A percentile compares a stretch with the other conserved stretches of the same genome.
phyloP scores from a whole-genome alignment of 2,329 filamentous ascomycete species.

The Tolypocladium cylindrosporum region DNA sequence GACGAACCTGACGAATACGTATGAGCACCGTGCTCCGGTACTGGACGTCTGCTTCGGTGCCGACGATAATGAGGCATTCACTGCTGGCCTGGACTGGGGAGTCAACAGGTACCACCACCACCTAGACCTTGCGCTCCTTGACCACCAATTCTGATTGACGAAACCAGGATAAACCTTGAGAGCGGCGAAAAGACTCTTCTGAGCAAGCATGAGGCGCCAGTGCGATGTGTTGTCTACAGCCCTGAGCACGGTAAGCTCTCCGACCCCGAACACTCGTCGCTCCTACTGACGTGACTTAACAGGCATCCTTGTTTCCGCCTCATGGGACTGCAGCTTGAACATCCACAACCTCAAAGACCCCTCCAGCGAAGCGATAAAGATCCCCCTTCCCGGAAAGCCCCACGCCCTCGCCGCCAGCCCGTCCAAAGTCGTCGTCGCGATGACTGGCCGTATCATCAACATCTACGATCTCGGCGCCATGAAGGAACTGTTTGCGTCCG shows the following conservation, averaged over 20 bases:
- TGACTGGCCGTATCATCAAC: slow-evolving; percentile 86
- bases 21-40: slow-evolving; percentile 75
- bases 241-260: slow-evolving; percentile 51
- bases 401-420: slow-evolving; percentile 73
- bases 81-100: slow-evolving; percentile 75
- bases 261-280: neutral
- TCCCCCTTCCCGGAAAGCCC: slow-evolving; percentile 74
- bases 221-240: slow-evolving; percentile 77
- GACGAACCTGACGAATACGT: slow-evolving; percentile 52
- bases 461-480: slow-evolving; percentile 83
- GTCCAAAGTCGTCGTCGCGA: slow-evolving; percentile 84
- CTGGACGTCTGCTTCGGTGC: slow-evolving; percentile 86
- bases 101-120: slow-evolving; percentile 53
- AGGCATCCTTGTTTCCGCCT: slow-evolving; percentile 76
- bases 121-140: neutral
- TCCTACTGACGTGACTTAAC: slow-evolving; percentile 7
- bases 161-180: slow-evolving; percentile 51
- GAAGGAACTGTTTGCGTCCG: slow-evolving; percentile 36
- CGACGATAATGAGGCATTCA: slow-evolving; percentile 75
- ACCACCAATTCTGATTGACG: neutral
- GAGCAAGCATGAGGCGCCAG: slow-evolving; percentile 69
- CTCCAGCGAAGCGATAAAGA: slow-evolving; percentile 45
- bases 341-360: slow-evolving; percentile 57
- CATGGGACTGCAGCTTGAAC: slow-evolving; percentile 88
- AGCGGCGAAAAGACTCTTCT: slow-evolving; percentile 65